Evolutionary conservation across 345 rosid genomes (phyloP), one percentile per base, ranked within the genome.

Genomic region (Eucalyptus cladocalyx): DNA sequence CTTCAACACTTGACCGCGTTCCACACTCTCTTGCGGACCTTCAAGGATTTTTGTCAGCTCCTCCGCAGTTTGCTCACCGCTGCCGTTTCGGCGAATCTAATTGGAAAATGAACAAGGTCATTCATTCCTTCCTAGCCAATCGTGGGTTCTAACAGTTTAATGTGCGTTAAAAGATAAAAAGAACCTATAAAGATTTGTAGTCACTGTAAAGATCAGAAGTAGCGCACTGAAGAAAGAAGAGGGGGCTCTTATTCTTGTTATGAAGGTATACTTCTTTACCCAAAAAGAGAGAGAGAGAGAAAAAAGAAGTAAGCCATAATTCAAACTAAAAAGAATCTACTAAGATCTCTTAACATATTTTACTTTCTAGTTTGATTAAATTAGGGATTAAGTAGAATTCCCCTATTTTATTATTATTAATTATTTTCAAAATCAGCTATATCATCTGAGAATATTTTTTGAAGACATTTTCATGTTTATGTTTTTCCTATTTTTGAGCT

Each of bases 231-330:
- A 32, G 21, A 65, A 65, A 65, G 76, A n/a, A 65, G 72, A 65
- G 76, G 40, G 40, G 37, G 76, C 76, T 4, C 37, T 65, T 53
- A 53, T 53, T 4, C 58, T 53, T 53, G 11, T 53, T 53, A 8
- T 19, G 24, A 53, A 53, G 58, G 24, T 53, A 53, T 4, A 19
- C 58, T 53, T 53, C 11, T 53, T 53, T 19, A 19, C 24, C 24
- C 3, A 1, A 18, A 11, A 4, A 54, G 2, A 21, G 12, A 13
- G 0, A 49, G 1, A 49, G 17, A 13, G 30, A 56, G 5, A 56
- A 0, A 9, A 56, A 56, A 24, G 30, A 56, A 56, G 62, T 56
- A 56, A 56, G 28, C 62, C 30, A 56, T 56, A 56, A 56, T 56
- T 56, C 62, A 56, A 56, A 56, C 62, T 56, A 56, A 56, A 56